These are phyloP conservation scores for Rhodamnia rubescens DNA, from an alignment of 345 rosid species.

Conservation along the genomic window DNA sequence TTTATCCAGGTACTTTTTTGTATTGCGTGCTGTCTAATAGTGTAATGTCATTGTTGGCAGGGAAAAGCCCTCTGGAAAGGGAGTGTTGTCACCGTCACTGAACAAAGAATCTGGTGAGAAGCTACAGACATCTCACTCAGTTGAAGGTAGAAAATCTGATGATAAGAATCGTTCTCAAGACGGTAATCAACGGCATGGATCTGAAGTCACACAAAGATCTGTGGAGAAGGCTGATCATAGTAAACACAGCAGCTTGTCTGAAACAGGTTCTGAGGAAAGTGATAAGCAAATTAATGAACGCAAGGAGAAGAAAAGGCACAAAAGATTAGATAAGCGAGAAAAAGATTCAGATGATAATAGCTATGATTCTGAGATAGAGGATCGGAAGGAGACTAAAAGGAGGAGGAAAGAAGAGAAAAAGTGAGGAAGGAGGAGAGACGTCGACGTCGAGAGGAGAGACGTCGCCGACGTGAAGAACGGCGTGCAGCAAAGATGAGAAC, in stretches of 20 bases:
- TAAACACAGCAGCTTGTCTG: constrained; percentile 25
- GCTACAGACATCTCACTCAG: not conserved
- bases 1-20: not conserved
- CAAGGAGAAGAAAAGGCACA: constrained; percentile 55
- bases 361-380: constrained; percentile 57
- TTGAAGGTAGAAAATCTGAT: constrained; percentile 22
- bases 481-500: constrained; percentile 53
- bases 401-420: constrained; percentile 83
- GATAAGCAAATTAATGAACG: constrained; percentile 24
- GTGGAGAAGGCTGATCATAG: constrained; percentile 28
- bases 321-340: constrained; percentile 40
- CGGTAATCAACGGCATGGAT: constrained; percentile 7
- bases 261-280: constrained; percentile 46
- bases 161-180: constrained; percentile 20
- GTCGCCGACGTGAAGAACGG: constrained; percentile 61
- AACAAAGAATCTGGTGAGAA: constrained; percentile 18
- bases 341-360: constrained; percentile 52
- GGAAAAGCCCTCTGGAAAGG: constrained; percentile 31
- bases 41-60: constrained; percentile 26
- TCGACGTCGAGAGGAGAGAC: constrained; percentile 68
- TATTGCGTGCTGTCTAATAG: not conserved
- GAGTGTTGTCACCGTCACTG: constrained; percentile 23
- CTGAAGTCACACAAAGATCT: constrained; percentile 11
- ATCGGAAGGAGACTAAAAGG: constrained; percentile 79
- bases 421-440: constrained; percentile 72